Percentiles rank a stretch among this genome's conserved stretches.
phyloP scores from a whole-genome alignment of 192 early-diverging fungal species.

The Coemansia sp. region DNA sequence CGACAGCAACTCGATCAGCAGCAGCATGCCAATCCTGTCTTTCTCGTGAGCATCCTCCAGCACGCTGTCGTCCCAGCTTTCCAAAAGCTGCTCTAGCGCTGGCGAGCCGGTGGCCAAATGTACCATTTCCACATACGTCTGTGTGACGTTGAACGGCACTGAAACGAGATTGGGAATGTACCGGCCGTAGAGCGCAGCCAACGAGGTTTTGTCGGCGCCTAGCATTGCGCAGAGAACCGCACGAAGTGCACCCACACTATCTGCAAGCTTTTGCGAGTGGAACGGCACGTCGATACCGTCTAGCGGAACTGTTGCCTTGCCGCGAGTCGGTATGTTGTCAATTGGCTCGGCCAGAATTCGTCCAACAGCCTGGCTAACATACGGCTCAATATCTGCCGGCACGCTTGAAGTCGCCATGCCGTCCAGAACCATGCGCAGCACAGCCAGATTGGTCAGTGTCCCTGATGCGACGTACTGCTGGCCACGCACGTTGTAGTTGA shows the following conservation, averaged over 20 bases:
- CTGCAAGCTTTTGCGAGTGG: conserved; percentile 74
- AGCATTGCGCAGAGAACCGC: conserved; percentile 71
- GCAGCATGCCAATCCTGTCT: conserved; percentile 67
- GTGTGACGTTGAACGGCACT: conserved; percentile 74
- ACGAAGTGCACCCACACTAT: conserved; percentile 81
- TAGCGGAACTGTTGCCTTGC: conserved; percentile 83
- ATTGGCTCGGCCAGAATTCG: conserved; percentile 57
- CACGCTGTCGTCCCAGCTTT: conserved; percentile 53
- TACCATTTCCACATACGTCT: conserved; percentile 71
- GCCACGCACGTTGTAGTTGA: conserved; percentile 94
- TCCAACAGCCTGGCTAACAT: conserved; percentile 63
- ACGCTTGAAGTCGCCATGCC: neutral
- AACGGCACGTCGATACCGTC: conserved; percentile 94
- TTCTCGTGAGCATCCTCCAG: conserved; percentile 52
- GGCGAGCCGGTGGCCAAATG: conserved; percentile 67
- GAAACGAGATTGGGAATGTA: conserved; percentile 97
- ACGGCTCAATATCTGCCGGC: neutral
- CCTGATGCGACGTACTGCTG: conserved; percentile 93
- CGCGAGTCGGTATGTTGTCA: conserved; percentile 65
- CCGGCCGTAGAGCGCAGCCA: conserved; percentile 61
- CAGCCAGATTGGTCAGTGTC: conserved; percentile 72
- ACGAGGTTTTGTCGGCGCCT: conserved; percentile 62
- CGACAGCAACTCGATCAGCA: conserved; percentile 84
- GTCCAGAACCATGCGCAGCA: conserved; percentile 77
- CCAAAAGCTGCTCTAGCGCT: conserved; percentile 63